Base-by-base conservation (phyloP, 495 filamentous ascomycete species). In the Podospora bellae-mahoneyi region DNA sequence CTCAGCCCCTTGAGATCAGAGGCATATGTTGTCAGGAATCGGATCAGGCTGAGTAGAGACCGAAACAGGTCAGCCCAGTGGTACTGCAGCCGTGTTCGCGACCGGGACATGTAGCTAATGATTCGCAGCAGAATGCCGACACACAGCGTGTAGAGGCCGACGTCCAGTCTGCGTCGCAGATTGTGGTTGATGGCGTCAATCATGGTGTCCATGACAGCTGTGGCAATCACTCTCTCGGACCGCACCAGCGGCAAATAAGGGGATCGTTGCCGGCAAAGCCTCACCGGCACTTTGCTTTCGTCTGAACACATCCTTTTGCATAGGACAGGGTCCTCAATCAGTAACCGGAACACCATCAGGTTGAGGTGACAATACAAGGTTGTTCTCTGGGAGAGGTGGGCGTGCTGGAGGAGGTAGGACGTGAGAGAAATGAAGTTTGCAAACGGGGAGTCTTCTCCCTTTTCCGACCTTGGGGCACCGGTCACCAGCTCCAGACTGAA, bases 61-160 rank as follows among this genome's bases (percentile, higher is more conserved):
- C 94, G 90, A 88, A 96, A 99, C 34, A 98, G 85, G 67, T 98
- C 92, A 28, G 93, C 89, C 96, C 96, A 99, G 81, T 99, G 96
- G 76, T 97, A 97, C 19, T 83, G 77, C 34, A 95, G 82, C 55
- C 91, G 86, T 66, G 89, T 92, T 69, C 91, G 88, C 64, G 89
- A 91, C 67, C 88, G 88, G 57, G 90, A 91, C 18, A 97, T 85
- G 79, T 93, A 94, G 23, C 92, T 92, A 63, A 96, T 82, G 66
- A 94, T 81, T 61, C 94, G 90, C 62, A 93, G 84, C 67, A 93
- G 84, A 66, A 96, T 88, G 66, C 90, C 91, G n/a, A 96, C 84
- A 74, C 82, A 88, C 7, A 86, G 87, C 69, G 88, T 91, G 78
- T 98, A 98, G 23, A 97, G 84, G 53, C 90, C 87, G 56, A 91